Conservation (phyloP, 495 filamentous ascomycete genomes). For the Tuber microsphaerosporum region DNA sequence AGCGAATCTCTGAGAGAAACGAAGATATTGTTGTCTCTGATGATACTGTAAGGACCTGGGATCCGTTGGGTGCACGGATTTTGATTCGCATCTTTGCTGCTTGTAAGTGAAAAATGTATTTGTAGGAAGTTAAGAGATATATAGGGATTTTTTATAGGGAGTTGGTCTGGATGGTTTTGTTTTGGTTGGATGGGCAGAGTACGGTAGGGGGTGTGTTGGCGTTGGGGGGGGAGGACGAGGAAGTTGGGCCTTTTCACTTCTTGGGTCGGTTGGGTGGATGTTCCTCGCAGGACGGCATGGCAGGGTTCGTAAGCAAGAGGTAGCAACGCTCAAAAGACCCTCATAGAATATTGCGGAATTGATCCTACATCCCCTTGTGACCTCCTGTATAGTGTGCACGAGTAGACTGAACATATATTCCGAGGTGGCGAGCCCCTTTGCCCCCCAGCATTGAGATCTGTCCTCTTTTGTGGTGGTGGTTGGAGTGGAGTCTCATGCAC, state of each 20-base stretch:
- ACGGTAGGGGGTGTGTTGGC: not conserved
- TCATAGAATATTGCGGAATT: not conserved
- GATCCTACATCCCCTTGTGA: not conserved
- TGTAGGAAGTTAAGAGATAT: not conserved
- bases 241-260: not conserved
- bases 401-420: not conserved
- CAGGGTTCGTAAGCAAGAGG: not conserved
- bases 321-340: not conserved
- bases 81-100: conserved; percentile 35
- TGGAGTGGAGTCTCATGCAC: not conserved
- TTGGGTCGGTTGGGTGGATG: not conserved
- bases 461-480: not conserved
- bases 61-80: conserved; percentile 33
- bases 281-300: not conserved
- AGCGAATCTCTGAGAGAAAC: conserved; percentile 33
- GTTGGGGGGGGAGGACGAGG: not conserved
- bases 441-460: not conserved
- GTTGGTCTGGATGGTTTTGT: not conserved
- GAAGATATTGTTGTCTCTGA: conserved; percentile 28
- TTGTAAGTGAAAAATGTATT: not conserved
- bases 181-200: not conserved
- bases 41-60: conserved; percentile 35
- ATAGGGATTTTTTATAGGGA: not conserved
- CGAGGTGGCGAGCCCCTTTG: not conserved
- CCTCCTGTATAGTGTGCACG: not conserved